Percentiles rank a stretch among this genome's conserved stretches.
phyloP scores from a whole-genome alignment of 192 early-diverging fungal species.

The Backusella circina region DNA sequence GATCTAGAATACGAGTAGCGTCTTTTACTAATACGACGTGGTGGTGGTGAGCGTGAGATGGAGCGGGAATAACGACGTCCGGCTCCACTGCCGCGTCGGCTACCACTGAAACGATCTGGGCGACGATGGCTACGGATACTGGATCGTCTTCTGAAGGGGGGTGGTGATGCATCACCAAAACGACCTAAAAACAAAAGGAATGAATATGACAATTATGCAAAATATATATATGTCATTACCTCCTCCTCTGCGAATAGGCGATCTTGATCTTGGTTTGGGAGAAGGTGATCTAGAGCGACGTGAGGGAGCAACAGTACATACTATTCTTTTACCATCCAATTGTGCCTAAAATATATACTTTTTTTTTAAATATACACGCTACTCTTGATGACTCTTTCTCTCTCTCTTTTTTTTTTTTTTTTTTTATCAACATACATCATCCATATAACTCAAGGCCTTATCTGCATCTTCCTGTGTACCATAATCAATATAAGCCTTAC shows the following conservation, averaged over 20 bases:
- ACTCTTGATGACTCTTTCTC: not conserved
- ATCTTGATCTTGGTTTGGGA: constrained; percentile 11
- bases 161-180: constrained; percentile 4
- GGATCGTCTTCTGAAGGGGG: constrained; percentile 11
- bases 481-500: constrained; percentile 41
- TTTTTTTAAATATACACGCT: too few relatives aligned
- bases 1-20: constrained; percentile 37
- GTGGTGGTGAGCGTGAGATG: constrained; percentile 21
- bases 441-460: constrained; percentile 43
- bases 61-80: constrained; percentile 25
- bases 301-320: constrained; percentile 27
- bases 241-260: constrained; percentile 6
- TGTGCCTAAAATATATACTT: constrained; percentile 33
- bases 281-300: constrained; percentile 22
- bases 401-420: not conserved
- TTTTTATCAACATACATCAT: constrained; percentile 29
- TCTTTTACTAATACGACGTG: constrained; percentile 25
- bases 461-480: constrained; percentile 36
- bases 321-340: constrained; percentile 38
- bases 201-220: not conserved
- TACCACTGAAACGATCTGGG: constrained; percentile 3
- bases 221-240: not conserved
- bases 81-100: not conserved
- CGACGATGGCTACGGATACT: constrained; percentile 5
- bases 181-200: constrained; percentile 12